Evolutionary conservation across 768 basidiomycete genomes (phyloP).

Genomic region (Lyophyllum shimeji): DNA sequence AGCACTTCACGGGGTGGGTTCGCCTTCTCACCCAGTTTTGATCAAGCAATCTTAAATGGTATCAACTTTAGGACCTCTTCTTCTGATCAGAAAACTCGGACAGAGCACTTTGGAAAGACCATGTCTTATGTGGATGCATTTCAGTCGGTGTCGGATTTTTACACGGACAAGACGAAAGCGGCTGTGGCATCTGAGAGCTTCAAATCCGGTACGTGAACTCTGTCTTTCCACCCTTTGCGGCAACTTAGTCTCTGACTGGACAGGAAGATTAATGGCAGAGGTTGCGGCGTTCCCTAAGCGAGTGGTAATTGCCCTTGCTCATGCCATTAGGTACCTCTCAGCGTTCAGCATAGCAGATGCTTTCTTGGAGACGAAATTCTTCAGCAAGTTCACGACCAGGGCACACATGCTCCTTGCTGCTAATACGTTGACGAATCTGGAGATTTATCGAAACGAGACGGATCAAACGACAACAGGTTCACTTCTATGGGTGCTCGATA

Average conservation of each 20-base stretch:
- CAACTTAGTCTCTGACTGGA: neutral
- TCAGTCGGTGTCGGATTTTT: constrained; percentile 62
- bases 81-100: constrained; percentile 47
- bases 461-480: constrained; percentile 74
- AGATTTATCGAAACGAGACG: constrained; percentile 91
- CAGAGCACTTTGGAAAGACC: constrained; percentile 55
- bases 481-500: constrained; percentile 83
- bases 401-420: constrained; percentile 87
- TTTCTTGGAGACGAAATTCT: constrained; percentile 75
- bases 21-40: neutral
- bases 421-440: constrained; percentile 86
- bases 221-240: neutral
- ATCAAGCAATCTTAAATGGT: constrained; percentile 4
- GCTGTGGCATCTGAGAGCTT: constrained; percentile 42
- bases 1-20: constrained; percentile 63
- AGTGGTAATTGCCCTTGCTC: constrained; percentile 72
- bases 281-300: constrained; percentile 67
- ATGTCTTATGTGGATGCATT: constrained; percentile 74
- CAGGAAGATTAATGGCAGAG: constrained; percentile 63
- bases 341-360: constrained; percentile 78
- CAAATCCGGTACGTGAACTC: constrained; percentile 37
- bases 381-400: constrained; percentile 72
- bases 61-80: constrained; percentile 33
- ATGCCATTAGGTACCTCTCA: constrained; percentile 66
- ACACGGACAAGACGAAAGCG: constrained; percentile 48